Evolutionary conservation across 2,329 filamentous ascomycete genomes (phyloP), one percentile per base, ranked within the genome.

Genomic region (Escovopsis sp.): DNA sequence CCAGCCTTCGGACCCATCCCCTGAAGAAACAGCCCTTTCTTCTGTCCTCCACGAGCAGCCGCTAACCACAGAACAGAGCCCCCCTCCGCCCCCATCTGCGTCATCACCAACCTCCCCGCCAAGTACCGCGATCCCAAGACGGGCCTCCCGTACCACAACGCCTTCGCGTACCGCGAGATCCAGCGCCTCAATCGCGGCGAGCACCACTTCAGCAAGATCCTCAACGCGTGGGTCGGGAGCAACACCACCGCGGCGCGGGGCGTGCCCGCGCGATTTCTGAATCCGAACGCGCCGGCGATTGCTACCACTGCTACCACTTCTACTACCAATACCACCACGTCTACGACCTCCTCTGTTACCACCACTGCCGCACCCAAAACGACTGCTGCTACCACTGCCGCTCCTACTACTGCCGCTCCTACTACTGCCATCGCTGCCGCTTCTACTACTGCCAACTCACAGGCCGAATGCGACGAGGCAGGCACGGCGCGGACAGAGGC

Each of bases 121-220:
- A 75, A 75, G 36, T 96, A 92, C 56, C 72, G 77, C 17, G 90
- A 98, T 54, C 84, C 86, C 0, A 70, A 72, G 45, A 96, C 88
- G 0, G 82, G 83, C 0, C 66, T 96, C 13, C 74, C 78, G 1
- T 98, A 88, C 57, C 70, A 74, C 43, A 88, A 88, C 52, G 64
- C 74, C 30, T 72, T 78, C 42, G 87, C 86, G 0, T 94, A 86
- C 58, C 75, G 75, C 47, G 77, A 92, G 54, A 79, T 96, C 31
- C 79, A 83, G 48, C 73, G 78, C 37, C 67, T 93, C 12, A 60
- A 73, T 35, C 70, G 65, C 2, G 80, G 84, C 30, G 76, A 83
- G 31, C 87, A 86, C 54, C 72, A 72, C 39, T 98, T 84, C 82
- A 93, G 86, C 52, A 66, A 66, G 21, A 65, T 90, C 45, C 57